Conservation (phyloP, 2,329 filamentous ascomycete genomes). For the Chrysoporthe puriensis region DNA sequence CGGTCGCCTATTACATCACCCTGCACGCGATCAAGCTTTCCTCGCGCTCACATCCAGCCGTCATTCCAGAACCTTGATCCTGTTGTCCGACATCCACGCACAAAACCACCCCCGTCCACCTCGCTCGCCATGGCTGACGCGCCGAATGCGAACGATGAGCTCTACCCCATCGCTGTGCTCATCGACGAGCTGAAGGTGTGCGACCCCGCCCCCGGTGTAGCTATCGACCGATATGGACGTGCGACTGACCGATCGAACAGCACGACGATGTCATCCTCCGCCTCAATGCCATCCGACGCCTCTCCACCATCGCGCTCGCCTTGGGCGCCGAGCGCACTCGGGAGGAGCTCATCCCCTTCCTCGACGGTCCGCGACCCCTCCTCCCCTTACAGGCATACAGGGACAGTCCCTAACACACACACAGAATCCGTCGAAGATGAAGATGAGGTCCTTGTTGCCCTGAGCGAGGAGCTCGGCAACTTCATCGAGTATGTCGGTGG, state of each 20-base stretch:
- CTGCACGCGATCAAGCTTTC: conserved; percentile 28
- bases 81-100: conserved; percentile 20
- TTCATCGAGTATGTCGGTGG: conserved; percentile 99
- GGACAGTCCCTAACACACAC: conserved; percentile 31
- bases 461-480: conserved; percentile 94
- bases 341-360: conserved; percentile 97
- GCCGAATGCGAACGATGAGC: conserved; percentile 92
- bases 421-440: conserved; percentile 98
- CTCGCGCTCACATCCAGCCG: conserved; percentile 22
- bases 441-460: conserved; percentile 94
- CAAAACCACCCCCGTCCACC: conserved; percentile 23
- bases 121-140: conserved; percentile 80
- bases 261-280: conserved; percentile 98
- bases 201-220: conserved; percentile 20
- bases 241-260: conserved; percentile 53
- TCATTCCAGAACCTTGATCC: conserved; percentile 9
- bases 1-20: conserved; percentile 29
- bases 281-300: conserved; percentile 96
- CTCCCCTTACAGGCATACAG: conserved; percentile 24
- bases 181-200: conserved; percentile 98
- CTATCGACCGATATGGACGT: conserved; percentile 14
- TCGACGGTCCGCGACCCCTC: conserved; percentile 76
- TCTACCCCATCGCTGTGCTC: conserved; percentile 98
- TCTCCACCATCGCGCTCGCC: conserved; percentile 96
- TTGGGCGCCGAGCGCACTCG: conserved; percentile 94